phyloP scores from a whole-genome alignment of 768 basidiomycete genomes.

The Russula earlei region DNA sequence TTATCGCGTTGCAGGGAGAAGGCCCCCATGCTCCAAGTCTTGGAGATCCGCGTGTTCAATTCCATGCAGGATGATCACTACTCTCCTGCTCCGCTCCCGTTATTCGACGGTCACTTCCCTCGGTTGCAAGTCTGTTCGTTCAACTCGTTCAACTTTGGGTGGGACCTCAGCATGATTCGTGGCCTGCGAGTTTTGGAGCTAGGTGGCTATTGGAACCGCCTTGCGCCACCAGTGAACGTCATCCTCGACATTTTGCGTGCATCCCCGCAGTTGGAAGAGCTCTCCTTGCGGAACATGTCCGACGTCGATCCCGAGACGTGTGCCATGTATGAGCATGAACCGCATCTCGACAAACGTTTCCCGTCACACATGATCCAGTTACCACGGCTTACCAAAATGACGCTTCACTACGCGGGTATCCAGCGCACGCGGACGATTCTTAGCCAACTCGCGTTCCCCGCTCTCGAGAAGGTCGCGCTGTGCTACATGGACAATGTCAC shows the following conservation, averaged over 20 bases:
- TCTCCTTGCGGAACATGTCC: slow-evolving; percentile 70
- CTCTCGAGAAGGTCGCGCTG: slow-evolving; percentile 59
- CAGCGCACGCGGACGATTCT: slow-evolving; percentile 56
- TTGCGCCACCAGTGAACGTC: slow-evolving; percentile 55
- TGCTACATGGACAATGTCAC: slow-evolving; percentile 72
- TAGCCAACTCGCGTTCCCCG: slow-evolving; percentile 58
- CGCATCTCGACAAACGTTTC: slow-evolving; percentile 22
- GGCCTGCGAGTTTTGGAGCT: slow-evolving; percentile 62
- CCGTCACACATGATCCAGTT: slow-evolving; percentile 36
- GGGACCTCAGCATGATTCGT: slow-evolving; percentile 55
- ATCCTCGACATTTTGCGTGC: slow-evolving; percentile 59
- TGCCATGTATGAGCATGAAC: slow-evolving; percentile 34
- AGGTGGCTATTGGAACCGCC: slow-evolving; percentile 72
- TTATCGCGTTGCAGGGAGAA: slow-evolving; percentile 63
- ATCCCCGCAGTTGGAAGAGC: slow-evolving; percentile 71
- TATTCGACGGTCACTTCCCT: slow-evolving; percentile 72
- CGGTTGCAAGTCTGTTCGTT: slow-evolving; percentile 63
- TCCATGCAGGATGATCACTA: slow-evolving; percentile 69
- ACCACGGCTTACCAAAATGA: slow-evolving; percentile 53
- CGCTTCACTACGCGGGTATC: slow-evolving; percentile 76
- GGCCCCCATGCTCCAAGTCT: slow-evolving; percentile 65
- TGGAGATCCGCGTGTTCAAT: slow-evolving; percentile 63
- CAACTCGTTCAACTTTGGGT: slow-evolving; percentile 79
- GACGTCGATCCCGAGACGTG: slow-evolving; percentile 35
- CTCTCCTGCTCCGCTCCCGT: slow-evolving; percentile 47